Evolutionary conservation across 202 grass and related monocot species (phyloP).

Genomic region (Cymbopogon flexuosus): DNA sequence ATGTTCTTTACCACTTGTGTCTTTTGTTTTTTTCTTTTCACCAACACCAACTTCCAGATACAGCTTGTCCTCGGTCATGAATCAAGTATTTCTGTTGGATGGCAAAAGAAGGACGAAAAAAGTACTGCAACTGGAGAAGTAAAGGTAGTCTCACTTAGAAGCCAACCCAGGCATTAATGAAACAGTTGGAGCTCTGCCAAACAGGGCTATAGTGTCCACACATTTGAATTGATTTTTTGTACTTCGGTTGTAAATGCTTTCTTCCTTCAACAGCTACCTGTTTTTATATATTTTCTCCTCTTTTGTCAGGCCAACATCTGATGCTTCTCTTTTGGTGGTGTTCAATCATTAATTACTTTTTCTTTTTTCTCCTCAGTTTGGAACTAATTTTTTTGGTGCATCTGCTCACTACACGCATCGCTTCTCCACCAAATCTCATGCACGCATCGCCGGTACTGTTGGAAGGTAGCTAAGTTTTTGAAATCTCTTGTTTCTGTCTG

Average conservation of each 20-base stretch:
- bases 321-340: not conserved
- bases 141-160: conserved; percentile 62
- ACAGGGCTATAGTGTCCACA: not conserved
- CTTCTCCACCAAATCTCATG: conserved; percentile 86
- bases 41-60: conserved; percentile 55
- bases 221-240: conserved; percentile 19
- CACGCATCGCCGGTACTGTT: conserved; percentile 66
- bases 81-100: conserved; percentile 84
- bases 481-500: conserved; percentile 14
- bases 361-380: conserved; percentile 56
- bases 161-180: not conserved
- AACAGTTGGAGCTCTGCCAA: not conserved
- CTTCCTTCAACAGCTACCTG: conserved; percentile 1
- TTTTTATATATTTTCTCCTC: conserved; percentile 5
- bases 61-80: conserved; percentile 83
- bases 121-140: conserved; percentile 74
- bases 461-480: conserved; percentile 68
- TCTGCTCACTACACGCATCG: conserved; percentile 67
- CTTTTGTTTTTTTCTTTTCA: conserved; percentile 13
- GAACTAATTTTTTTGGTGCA: conserved; percentile 72
- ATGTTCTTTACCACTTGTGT: not conserved
- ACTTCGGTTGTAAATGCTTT: conserved; percentile 10
- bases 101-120: conserved; percentile 95
- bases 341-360: conserved; percentile 8
- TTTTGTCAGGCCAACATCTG: conserved; percentile 4